Conservation (phyloP, 1,284 basidiomycete genomes). For the Irpex lacteus region DNA sequence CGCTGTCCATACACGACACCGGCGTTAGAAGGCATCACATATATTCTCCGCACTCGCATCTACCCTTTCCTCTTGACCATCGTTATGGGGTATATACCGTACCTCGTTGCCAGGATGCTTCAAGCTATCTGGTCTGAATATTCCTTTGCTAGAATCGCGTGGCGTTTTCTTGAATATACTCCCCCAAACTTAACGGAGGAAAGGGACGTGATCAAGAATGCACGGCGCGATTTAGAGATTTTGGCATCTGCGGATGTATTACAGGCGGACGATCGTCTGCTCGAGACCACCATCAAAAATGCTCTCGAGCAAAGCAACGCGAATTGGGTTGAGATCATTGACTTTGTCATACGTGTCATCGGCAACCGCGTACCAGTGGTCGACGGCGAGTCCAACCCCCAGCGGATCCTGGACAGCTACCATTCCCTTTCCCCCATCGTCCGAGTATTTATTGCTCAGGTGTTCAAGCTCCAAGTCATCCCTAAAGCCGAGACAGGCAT, state of each 20-base stretch:
- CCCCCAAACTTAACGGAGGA: neutral
- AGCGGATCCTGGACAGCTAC: no score
- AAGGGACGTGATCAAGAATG: neutral
- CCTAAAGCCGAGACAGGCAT: no score
- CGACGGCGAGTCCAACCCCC: neutral
- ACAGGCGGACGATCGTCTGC: neutral
- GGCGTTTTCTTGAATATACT: no score
- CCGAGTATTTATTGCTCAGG: no score
- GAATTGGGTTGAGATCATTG: neutral
- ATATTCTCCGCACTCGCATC: neutral
- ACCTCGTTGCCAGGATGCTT: neutral
- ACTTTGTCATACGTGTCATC: neutral
- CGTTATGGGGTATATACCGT: neutral
- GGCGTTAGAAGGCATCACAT: neutral
- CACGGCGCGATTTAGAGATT: neutral
- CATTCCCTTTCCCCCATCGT: no score
- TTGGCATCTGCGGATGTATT: neutral
- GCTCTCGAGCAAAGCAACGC: neutral
- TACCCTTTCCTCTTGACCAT: neutral
- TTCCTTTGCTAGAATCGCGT: neutral
- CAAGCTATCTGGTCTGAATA: neutral
- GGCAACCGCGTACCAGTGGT: neutral
- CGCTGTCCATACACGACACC: slow-evolving; percentile 5
- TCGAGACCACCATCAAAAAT: neutral
- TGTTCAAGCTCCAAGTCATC: no score